Conservation (phyloP, 768 basidiomycete species). For the Lactifluus pinguis region DNA sequence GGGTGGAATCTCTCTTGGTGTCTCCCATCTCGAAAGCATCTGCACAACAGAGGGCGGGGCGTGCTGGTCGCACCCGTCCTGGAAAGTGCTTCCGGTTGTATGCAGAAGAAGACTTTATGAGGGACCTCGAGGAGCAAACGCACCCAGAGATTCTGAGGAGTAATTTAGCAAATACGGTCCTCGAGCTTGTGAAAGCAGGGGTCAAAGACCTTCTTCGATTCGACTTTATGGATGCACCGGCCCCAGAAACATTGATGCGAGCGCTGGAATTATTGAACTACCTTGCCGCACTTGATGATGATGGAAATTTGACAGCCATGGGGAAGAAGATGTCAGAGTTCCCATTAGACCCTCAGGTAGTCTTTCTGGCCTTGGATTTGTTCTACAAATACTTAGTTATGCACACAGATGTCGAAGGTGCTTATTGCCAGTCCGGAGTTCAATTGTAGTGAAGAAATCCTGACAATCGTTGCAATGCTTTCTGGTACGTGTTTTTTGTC, state of each 20-base stretch:
- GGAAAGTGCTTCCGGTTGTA: slow-evolving; percentile 97
- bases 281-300: slow-evolving; percentile 87
- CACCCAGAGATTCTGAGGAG: slow-evolving; percentile 91
- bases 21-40: slow-evolving; percentile 95
- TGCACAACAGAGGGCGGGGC: slow-evolving; percentile 92
- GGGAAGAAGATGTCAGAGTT: slow-evolving; percentile 96
- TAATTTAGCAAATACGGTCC: slow-evolving; percentile 86
- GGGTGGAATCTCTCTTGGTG: slow-evolving; percentile 89
- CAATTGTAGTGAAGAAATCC: slow-evolving; percentile 89
- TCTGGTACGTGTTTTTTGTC: slow-evolving; percentile 49
- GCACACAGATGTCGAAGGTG: slow-evolving; percentile 73
- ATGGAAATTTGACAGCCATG: slow-evolving; percentile 79
- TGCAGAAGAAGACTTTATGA: slow-evolving; percentile 95
- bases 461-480: slow-evolving; percentile 94
- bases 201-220: slow-evolving; percentile 87
- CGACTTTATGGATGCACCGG: slow-evolving; percentile 88
- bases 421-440: slow-evolving; percentile 92
- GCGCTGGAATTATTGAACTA: slow-evolving; percentile 91
- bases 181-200: slow-evolving; percentile 91
- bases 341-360: slow-evolving; percentile 92
- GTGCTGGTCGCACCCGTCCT: slow-evolving; percentile 91
- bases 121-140: slow-evolving; percentile 93
- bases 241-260: slow-evolving; percentile 96
- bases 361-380: background rate
- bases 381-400: background rate